Base-by-base conservation (phyloP, 1,284 basidiomycete genomes). In the Cryptococcus floricola region DNA sequence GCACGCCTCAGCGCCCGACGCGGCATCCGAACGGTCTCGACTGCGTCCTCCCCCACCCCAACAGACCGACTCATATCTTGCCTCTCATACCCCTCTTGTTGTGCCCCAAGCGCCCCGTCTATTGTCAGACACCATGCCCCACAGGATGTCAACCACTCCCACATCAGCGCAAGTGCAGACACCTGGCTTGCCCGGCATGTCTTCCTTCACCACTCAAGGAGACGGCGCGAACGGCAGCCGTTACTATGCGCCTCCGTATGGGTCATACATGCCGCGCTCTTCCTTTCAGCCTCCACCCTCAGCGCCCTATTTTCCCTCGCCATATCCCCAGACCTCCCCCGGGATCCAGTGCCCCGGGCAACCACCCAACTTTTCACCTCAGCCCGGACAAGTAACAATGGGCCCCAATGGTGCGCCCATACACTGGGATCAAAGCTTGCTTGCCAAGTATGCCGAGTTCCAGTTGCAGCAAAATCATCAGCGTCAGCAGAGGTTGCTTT, bases 381-480 rank as follows among this genome's bases (percentile, higher is more conserved):
- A 44, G 39, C 53, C 48, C 12, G 41, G 46, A 38, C 28, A 23
- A n/a, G 8, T 31, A n/a, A 45, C 27, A 49, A 56, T 19, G 47
- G 38, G 16, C 45, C 50, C 44, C 25, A 25, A 37, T 16, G 52
- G 45, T 19, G 14, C 27, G 28, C 19, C 50, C 18, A 60, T 66
- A 25, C 59, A 67, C 23, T 74, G 73, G 70, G 68, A 72, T 53
- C 59, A 59, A 41, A 50, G 59, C 12, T 54, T 70, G 27, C 45
- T 76, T 5, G 66, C 72, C 13, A 67, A 68, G 39, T 74, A 72
- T 48, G 72, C 74, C 39, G 73, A 74, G 62, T 69, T 71, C 19
- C 74, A 74, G 53, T 64, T 76, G 31, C 72, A 74, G 52, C 71
- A 76, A 52, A 71, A 71, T 41, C 74, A 76, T 52, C 72, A 74